A percentile compares a stretch with the other conserved stretches of the same genome.
Evolutionary conservation across 257 asterid species (phyloP).

Genomic region (Thymus quinquecostatus): DNA sequence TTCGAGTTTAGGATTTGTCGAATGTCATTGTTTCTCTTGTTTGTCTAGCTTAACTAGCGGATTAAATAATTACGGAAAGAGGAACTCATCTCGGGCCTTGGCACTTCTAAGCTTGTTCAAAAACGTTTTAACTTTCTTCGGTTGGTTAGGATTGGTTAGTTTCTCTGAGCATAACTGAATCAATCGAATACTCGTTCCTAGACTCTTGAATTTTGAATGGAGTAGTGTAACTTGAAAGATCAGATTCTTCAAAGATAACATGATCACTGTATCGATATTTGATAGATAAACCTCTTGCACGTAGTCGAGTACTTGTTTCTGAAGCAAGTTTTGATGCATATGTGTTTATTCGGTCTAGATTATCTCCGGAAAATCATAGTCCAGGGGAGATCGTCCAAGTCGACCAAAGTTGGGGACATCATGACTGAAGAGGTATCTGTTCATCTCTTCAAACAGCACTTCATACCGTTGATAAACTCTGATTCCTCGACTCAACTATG

Average conservation of each 20-base stretch:
- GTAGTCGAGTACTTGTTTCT: neutral
- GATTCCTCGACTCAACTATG: constrained; percentile 23
- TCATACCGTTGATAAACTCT: neutral
- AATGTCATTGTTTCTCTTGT: neutral
- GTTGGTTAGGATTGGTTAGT: no score
- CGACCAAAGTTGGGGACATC: constrained; percentile 95
- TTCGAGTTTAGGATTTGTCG: neutral
- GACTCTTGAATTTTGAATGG: no score
- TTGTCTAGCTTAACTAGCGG: neutral
- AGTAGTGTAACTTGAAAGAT: no score
- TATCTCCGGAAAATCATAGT: constrained; percentile 94
- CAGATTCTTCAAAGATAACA: no score
- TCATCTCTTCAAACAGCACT: neutral
- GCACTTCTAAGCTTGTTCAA: neutral
- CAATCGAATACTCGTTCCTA: no score
- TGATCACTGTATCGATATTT: neutral
- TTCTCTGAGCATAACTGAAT: no score
- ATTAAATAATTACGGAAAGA: neutral
- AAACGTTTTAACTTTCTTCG: neutral
- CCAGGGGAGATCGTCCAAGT: constrained; percentile 94
- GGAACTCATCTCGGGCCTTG: neutral
- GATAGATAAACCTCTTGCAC: neutral
- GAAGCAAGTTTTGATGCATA: neutral
- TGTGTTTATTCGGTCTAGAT: constrained; percentile 50
- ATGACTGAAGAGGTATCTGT: constrained; percentile 94